Evolutionary conservation across 352 stramenopile genomes (phyloP).

Genomic region (Globisporangium recalcitrans): DNA sequence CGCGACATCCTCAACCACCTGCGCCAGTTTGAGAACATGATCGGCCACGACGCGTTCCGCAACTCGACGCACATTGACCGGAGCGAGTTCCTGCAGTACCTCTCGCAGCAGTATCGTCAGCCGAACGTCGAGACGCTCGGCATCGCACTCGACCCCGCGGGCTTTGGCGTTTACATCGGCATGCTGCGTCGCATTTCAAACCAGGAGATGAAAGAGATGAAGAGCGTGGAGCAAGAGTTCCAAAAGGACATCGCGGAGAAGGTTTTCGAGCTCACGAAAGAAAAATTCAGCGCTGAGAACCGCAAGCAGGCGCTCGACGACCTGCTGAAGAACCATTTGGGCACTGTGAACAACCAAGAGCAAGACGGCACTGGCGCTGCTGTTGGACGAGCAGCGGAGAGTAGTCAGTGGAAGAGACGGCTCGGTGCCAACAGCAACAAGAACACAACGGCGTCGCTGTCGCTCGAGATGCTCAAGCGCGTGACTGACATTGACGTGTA

Average conservation of each 20-base stretch:
- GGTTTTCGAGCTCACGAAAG: slow-evolving; percentile 80
- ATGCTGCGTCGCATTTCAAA: slow-evolving; percentile 70
- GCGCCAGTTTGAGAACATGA: slow-evolving; percentile 57
- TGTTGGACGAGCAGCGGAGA: neutral
- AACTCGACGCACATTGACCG: slow-evolving; percentile 52
- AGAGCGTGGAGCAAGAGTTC: slow-evolving; percentile 75
- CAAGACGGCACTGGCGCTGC: neutral
- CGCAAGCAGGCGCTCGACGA: slow-evolving; percentile 65
- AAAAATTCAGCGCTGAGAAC: slow-evolving; percentile 83
- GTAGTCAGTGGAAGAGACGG: slow-evolving; percentile 6
- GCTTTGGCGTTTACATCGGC: slow-evolving; percentile 73
- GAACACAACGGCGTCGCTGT: slow-evolving; percentile 45
- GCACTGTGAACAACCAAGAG: slow-evolving; percentile 1
- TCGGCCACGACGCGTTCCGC: slow-evolving; percentile 64
- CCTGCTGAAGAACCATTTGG: slow-evolving; percentile 30
- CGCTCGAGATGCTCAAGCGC: slow-evolving; percentile 72
- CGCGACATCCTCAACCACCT: slow-evolving; percentile 61
- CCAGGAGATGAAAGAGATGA: slow-evolving; percentile 78
- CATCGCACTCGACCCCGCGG: slow-evolving; percentile 50
- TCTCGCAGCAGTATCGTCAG: slow-evolving; percentile 64
- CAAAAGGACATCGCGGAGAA: slow-evolving; percentile 69
- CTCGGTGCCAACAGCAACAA: neutral
- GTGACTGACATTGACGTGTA: slow-evolving; percentile 83
- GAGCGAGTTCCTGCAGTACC: slow-evolving; percentile 63
- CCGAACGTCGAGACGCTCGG: slow-evolving; percentile 59